These are phyloP conservation scores for Venturia nashicola DNA, from an alignment of 2,329 filamentous ascomycete genomes.

Conservation along the genomic window DNA sequence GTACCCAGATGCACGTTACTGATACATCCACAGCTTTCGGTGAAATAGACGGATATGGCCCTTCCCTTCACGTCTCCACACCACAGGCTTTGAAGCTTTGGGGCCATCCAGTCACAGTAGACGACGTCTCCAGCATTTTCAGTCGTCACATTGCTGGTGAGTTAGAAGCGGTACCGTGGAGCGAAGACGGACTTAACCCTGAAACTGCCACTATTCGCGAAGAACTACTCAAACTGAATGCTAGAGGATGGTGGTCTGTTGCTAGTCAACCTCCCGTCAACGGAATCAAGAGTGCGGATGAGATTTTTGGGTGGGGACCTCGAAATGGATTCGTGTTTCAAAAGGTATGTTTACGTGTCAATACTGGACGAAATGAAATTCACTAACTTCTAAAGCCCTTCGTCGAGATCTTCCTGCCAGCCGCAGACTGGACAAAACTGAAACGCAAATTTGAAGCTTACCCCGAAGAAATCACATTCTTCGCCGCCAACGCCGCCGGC, in stretches of 20 bases:
- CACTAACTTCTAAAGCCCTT: slow-evolving; percentile 44
- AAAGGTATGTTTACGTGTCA: slow-evolving; percentile 38
- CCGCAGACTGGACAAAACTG: slow-evolving; percentile 57
- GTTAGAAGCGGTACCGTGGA: slow-evolving; percentile 80
- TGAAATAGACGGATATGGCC: slow-evolving; percentile 95
- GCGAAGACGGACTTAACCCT: slow-evolving; percentile 71
- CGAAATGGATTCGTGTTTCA: slow-evolving; percentile 91
- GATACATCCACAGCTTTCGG: slow-evolving; percentile 58
- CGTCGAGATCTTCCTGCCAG: slow-evolving; percentile 85
- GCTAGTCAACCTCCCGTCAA: slow-evolving; percentile 93
- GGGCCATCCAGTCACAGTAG: slow-evolving; percentile 58
- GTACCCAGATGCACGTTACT: not conserved
- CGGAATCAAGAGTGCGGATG: slow-evolving; percentile 62
- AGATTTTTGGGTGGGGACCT: slow-evolving; percentile 87
- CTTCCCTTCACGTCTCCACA: slow-evolving; percentile 86
- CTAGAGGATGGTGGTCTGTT: slow-evolving; percentile 86
- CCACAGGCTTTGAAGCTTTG: slow-evolving; percentile 72
- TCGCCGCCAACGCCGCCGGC: slow-evolving; percentile 68
- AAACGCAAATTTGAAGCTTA: slow-evolving; percentile 52
- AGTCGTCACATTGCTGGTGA: slow-evolving; percentile 68
- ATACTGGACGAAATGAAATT: not conserved
- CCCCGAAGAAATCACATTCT: slow-evolving; percentile 63
- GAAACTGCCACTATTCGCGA: slow-evolving; percentile 74
- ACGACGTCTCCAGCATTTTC: slow-evolving; percentile 73
- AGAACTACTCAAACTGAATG: slow-evolving; percentile 66